Base-by-base conservation (phyloP, 2,329 filamentous ascomycete genomes). In the Dendrostoma leiphaemia region DNA sequence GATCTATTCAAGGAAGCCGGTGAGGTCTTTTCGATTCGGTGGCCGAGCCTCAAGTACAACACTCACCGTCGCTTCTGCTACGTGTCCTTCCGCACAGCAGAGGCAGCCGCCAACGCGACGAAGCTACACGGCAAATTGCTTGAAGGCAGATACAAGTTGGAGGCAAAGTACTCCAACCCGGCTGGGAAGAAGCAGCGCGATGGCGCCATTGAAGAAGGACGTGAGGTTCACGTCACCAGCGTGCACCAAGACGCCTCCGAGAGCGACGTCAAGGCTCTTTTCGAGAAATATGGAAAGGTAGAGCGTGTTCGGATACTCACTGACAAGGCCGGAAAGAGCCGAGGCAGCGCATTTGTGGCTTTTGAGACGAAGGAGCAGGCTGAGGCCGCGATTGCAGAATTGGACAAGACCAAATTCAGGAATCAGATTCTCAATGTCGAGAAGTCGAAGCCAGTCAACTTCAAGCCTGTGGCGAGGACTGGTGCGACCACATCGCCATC, bases 41-140 rank as follows among this genome's bases (percentile, higher is more conserved):
- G 94, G 73, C 94, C 94, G 2, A 96, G 91, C 53, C 81, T 99
- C 48, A 95, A 95, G 68, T 91, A 82, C 69, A 93, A 97, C 64
- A 86, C 88, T 2, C 86, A 90, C 62, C 89, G 94, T 29, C 88
- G 94, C 23, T 99, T 99, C 74, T 97, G 92, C 74, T 99, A 99
- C 69, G 80, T 97, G 6, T 90, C 95, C n/a, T 97, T 97, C 67
- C 80, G 85, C 45, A 83, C 84, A 29, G 71, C 80, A 3, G 78
- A 79, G n/a, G 81, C 83, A 49, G 90, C 91, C 1, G 78, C 83
- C 35, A 83, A 82, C 46, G 92, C 92, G 1, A 87, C 86, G 1
- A 74, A 83, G 55, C 80, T 96, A 46, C 81, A 97, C 64, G 88
- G 88, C 24, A 85, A 80, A 53, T 68, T 85, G 21, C 71, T 96